Conservation (phyloP, 2,329 filamentous ascomycete species). For the Zymoseptoria tritici region DNA sequence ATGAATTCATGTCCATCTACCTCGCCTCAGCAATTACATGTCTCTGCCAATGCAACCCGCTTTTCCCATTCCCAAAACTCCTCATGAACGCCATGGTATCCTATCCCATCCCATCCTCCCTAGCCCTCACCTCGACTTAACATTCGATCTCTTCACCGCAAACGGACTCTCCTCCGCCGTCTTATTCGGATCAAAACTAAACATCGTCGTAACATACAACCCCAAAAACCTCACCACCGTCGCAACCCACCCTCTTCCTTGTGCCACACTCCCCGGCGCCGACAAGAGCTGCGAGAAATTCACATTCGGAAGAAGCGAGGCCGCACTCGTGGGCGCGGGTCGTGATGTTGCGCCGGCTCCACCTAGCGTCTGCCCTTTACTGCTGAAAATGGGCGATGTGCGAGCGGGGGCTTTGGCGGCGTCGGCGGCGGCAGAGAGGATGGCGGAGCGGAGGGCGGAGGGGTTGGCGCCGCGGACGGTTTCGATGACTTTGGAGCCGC, state of each 20-base stretch:
- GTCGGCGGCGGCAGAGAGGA: slow-evolving; percentile 39
- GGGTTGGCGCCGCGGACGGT: slow-evolving; percentile 44
- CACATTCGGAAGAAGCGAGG: slow-evolving; percentile 9
- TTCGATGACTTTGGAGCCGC: slow-evolving; percentile 36
- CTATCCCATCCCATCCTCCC: slow-evolving; percentile 2
- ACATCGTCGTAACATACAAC: slow-evolving; percentile 40
- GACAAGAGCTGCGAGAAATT: slow-evolving; percentile 19
- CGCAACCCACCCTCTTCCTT: slow-evolving; percentile 32
- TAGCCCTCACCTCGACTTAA: slow-evolving; percentile 10
- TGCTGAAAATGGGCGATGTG: slow-evolving; percentile 30
- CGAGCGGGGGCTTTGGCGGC: slow-evolving; percentile 32
- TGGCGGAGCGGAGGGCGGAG: slow-evolving; percentile 40
- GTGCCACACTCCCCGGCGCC: slow-evolving; percentile 25
- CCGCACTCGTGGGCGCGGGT: neutral
- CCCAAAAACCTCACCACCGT: slow-evolving; percentile 39
- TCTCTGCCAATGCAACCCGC: neutral
- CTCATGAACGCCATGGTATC: slow-evolving; percentile 4
- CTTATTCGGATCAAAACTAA: slow-evolving; percentile 38
- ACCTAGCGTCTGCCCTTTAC: slow-evolving; percentile 39
- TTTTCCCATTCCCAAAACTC: neutral
- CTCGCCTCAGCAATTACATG: neutral
- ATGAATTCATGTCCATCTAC: neutral
- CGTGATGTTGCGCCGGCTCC: slow-evolving; percentile 1
- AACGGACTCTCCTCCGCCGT: slow-evolving; percentile 40
- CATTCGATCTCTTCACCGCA: slow-evolving; percentile 28